A percentile compares a stretch with the other conserved stretches of the same genome.
These are phyloP conservation scores for Bondarzewia mesenterica DNA, from an alignment of 1,284 basidiomycete species.

Conservation along the genomic window DNA sequence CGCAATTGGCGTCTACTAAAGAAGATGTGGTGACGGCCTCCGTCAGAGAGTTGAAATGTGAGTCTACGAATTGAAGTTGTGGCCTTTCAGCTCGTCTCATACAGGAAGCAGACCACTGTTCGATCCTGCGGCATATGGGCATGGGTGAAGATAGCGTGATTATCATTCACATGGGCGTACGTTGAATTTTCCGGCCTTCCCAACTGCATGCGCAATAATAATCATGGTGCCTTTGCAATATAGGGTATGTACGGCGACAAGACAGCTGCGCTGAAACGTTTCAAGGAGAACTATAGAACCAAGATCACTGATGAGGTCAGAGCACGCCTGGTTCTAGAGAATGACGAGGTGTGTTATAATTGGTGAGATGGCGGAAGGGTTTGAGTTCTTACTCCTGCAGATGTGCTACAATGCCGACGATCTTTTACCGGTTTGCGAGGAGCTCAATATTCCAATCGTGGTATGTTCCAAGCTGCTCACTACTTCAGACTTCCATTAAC, in stretches of 20 bases:
- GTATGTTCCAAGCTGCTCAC: constrained; percentile 22
- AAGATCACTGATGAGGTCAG: constrained; percentile 58
- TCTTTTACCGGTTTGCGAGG: constrained; percentile 74
- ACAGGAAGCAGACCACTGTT: constrained; percentile 52
- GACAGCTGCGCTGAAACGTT: constrained; percentile 56
- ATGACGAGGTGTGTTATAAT: constrained; percentile 63
- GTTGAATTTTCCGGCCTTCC: constrained; percentile 13
- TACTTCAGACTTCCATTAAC: neutral
- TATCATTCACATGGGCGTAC: constrained; percentile 64
- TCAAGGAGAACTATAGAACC: constrained; percentile 62
- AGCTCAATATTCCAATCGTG: constrained; percentile 75
- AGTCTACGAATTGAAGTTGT: constrained; percentile 5
- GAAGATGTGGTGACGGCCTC: constrained; percentile 67
- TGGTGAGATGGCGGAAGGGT: neutral
- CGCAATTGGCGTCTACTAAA: constrained; percentile 76
- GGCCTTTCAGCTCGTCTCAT: neutral
- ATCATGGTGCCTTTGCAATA: too few relatives aligned
- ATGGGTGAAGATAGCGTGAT: constrained; percentile 70
- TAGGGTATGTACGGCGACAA: constrained; percentile 81
- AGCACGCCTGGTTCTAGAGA: constrained; percentile 78
- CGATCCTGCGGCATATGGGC: constrained; percentile 83
- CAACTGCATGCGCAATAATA: neutral
- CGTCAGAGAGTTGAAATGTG: constrained; percentile 67
- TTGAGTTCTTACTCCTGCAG: constrained; percentile 26
- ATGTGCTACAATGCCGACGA: constrained; percentile 87